A percentile compares a stretch with the other conserved stretches of the same genome.
Conservation (phyloP, 495 filamentous ascomycete species). For the Daldinia childiae region DNA sequence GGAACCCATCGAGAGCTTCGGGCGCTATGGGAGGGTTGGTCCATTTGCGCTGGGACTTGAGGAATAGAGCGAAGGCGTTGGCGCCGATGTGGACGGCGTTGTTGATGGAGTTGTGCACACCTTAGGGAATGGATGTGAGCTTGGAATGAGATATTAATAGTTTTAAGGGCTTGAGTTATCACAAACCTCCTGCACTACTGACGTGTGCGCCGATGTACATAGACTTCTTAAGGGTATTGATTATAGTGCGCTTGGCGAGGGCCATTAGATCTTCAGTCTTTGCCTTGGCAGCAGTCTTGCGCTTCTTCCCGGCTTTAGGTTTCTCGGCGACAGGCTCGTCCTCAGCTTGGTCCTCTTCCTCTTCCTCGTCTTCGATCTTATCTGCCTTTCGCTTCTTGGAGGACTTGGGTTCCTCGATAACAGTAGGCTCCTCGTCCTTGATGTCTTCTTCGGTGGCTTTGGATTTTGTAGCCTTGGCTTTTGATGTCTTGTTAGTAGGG, state of each 20-base stretch:
- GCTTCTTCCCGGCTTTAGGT: conserved; percentile 54
- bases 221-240: conserved; percentile 65
- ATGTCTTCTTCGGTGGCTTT: conserved; percentile 32
- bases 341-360: conserved; percentile 39
- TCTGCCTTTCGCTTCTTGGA: conserved; percentile 51
- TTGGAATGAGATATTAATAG: not conserved
- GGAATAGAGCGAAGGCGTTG: conserved; percentile 92
- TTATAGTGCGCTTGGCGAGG: conserved; percentile 71
- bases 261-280: conserved; percentile 67
- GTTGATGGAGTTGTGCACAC: conserved; percentile 86
- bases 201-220: conserved; percentile 95
- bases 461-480: conserved; percentile 36
- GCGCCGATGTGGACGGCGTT: conserved; percentile 85
- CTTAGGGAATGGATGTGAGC: conserved; percentile 51
- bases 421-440: conserved; percentile 1
- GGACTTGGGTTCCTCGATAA: conserved; percentile 26
- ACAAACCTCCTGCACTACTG: conserved; percentile 81
- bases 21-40: conserved; percentile 78
- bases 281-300: conserved; percentile 54
- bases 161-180: not conserved
- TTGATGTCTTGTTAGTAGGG: conserved; percentile 6
- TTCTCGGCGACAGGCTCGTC: conserved; percentile 41
- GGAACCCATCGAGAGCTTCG: conserved; percentile 74
- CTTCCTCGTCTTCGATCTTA: conserved; percentile 40
- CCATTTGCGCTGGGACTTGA: conserved; percentile 97